Evolutionary conservation across 1,139 yeast species (phyloP).

Genomic region (Yamadazyma siamensis): DNA sequence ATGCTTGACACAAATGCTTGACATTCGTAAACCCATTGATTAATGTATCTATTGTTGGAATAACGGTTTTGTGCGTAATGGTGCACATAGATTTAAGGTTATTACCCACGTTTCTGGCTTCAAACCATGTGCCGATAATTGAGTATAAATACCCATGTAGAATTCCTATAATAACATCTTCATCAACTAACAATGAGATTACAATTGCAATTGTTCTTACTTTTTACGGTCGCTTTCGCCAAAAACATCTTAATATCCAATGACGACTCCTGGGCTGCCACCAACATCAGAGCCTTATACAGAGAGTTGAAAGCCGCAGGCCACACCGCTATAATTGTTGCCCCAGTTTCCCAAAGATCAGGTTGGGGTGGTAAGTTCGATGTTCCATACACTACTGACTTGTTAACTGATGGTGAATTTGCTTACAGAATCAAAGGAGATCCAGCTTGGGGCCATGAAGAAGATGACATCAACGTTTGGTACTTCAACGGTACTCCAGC

Average conservation of each 20-base stretch:
- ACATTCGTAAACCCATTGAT: too few species aligned
- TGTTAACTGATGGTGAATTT: slow-evolving; percentile 42
- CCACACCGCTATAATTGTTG: slow-evolving; percentile 52
- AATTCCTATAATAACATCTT: not conserved
- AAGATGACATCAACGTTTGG: slow-evolving; percentile 41
- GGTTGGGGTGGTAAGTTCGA: slow-evolving; percentile 57
- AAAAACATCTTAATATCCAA: slow-evolving; percentile 55
- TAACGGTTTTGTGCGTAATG: too few species aligned
- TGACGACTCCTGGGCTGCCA: slow-evolving; percentile 60
- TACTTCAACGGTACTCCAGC: slow-evolving; percentile 51
- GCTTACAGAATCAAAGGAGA: slow-evolving; percentile 38
- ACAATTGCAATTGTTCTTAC: slow-evolving; percentile 6
- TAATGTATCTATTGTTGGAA: too few species aligned
- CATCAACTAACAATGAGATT: not conserved
- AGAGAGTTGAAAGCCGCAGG: slow-evolving; percentile 52
- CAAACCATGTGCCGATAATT: slow-evolving; percentile 1
- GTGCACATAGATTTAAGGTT: too few species aligned
- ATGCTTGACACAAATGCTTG: too few species aligned
- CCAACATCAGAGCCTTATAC: slow-evolving; percentile 60
- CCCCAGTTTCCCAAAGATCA: slow-evolving; percentile 58
- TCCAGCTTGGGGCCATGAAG: slow-evolving; percentile 49
- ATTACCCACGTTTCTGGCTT: not conserved
- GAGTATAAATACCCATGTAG: slow-evolving; percentile 1
- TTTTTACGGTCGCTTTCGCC: slow-evolving; percentile 16
- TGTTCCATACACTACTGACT: slow-evolving; percentile 39